Evolutionary conservation across 257 asterid species (phyloP), one percentile per base, ranked within the genome.

Genomic region (Primulina huaijiensis): DNA sequence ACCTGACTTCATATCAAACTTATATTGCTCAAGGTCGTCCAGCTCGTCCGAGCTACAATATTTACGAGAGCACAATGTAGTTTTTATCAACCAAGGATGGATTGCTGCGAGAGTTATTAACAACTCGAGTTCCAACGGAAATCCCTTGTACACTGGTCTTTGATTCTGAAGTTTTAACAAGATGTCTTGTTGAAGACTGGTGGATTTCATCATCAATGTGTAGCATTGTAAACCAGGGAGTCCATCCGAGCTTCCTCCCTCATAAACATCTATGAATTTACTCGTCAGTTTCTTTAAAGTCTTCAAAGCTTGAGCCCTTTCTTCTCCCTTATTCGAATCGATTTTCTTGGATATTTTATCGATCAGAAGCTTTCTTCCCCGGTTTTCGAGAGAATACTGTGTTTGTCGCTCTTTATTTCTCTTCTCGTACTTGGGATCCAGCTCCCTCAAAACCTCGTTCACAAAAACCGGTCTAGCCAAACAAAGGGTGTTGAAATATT

Each of bases 141-240:
- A 94, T 17, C 97, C 97, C 75, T 86, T 89, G 87, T 87, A 88
- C 1, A 81, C 89, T 0, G 88, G 95, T 81, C 97, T 79, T 72
- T 85, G 92, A 62, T 89, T 72, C 70, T 91, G 99, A 58, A 94
- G 96, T 75, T 94, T 89, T 35, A 64, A 33, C 50, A 94, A 68
- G 53, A 94, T 81, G 5, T 79, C 89, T 72, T 89, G 96, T 62
- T 94, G 99, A 33, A 86, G 86, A 33, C 85, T 76, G 6, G 97
- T 94, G 7, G 97, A 78, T 68, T 94, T 91, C 97, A 88, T 94
- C 99, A 94, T 91, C 74, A 94, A 70, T 2, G 99, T 94, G 69
- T 94, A 94, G 80, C 97, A 91, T 57, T 94, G 95, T 61, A 94
- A 60, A 5, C 99, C 99, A 1, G 99, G 99, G 34, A 94, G 97